These are phyloP conservation scores for Scenedesmus sp. DNA, from an alignment of 163 green algal species.

Conservation along the genomic window DNA sequence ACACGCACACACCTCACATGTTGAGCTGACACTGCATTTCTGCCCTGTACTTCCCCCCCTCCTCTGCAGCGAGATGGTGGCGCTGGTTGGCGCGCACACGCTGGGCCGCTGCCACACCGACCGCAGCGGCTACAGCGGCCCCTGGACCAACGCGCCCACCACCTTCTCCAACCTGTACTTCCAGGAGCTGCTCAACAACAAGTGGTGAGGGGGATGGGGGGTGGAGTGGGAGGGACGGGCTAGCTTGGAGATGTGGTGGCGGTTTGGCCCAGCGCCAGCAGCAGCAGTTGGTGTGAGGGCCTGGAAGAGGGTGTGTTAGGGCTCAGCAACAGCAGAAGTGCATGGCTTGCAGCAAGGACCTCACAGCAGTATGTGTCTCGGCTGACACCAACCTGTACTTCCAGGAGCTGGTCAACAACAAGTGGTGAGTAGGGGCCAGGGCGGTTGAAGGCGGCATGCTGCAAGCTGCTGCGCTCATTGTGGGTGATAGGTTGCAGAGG, in stretches of 20 bases:
- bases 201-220: conserved; percentile 66
- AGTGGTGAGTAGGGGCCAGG: conserved; percentile 28
- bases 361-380: neutral
- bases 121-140: conserved; percentile 77
- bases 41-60: neutral
- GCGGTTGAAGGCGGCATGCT: neutral
- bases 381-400: neutral
- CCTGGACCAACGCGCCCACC: conserved; percentile 90
- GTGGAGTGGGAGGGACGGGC: no score
- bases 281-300: neutral
- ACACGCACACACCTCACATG: neutral
- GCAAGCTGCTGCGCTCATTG: neutral
- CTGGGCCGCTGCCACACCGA: conserved; percentile 89
- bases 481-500: neutral
- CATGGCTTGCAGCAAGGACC: no score
- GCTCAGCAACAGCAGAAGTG: neutral
- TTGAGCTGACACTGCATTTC: neutral
- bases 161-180: conserved; percentile 94
- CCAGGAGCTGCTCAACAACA: conserved; percentile 80
- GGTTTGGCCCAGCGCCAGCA: no score
- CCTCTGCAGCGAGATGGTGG: conserved; percentile 84
- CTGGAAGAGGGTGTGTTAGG: no score
- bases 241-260: no score
- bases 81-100: conserved; percentile 77
- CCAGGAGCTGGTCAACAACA: conserved; percentile 55